Percentiles rank a stretch among this genome's conserved stretches.
phyloP scores from a whole-genome alignment of 805 yeast genomes.

The Cyberlindnera sargentensis region DNA sequence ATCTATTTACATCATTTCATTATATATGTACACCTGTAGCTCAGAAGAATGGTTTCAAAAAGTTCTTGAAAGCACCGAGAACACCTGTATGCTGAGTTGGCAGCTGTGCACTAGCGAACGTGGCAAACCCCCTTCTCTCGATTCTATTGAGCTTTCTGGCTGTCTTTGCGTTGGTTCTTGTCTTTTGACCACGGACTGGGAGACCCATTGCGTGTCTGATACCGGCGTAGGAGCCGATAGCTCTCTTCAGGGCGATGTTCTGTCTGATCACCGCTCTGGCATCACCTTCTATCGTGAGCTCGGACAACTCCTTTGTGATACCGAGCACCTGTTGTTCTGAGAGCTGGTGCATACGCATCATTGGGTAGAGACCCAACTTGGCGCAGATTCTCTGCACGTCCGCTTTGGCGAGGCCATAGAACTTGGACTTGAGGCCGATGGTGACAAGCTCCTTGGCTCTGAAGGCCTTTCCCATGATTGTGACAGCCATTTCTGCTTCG shows the following conservation, averaged over 20 bases:
- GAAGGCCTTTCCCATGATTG: conserved; percentile 24
- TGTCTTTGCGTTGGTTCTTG: conserved; percentile 84
- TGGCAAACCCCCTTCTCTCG: conserved; percentile 46
- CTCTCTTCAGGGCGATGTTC: conserved; percentile 72
- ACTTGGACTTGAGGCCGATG: conserved; percentile 68
- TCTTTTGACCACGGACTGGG: conserved; percentile 86
- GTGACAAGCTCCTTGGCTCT: conserved; percentile 24
- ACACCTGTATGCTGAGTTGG: conserved; percentile 10
- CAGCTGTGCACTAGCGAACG: conserved; percentile 4
- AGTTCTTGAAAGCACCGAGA: conserved; percentile 19
- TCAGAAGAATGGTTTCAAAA: conserved; percentile 15
- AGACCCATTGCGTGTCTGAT: conserved; percentile 78
- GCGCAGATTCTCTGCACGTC: conserved; percentile 77
- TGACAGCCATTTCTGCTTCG: conserved; percentile 15
- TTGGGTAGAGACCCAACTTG: conserved; percentile 83
- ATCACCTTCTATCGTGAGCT: conserved; percentile 75
- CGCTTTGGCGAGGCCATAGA: conserved; percentile 79
- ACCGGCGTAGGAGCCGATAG: conserved; percentile 83
- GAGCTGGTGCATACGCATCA: conserved; percentile 90
- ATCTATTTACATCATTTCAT: conserved; percentile 1
- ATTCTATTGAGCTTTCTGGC: conserved; percentile 80
- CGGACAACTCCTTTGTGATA: conserved; percentile 80
- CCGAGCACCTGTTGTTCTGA: conserved; percentile 82
- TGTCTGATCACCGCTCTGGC: conserved; percentile 66
- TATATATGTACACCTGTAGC: background rate